A percentile compares a stretch with the other conserved stretches of the same genome.
Conservation (phyloP, 2,329 filamentous ascomycete species). For the Nigrospora osmanthi region DNA sequence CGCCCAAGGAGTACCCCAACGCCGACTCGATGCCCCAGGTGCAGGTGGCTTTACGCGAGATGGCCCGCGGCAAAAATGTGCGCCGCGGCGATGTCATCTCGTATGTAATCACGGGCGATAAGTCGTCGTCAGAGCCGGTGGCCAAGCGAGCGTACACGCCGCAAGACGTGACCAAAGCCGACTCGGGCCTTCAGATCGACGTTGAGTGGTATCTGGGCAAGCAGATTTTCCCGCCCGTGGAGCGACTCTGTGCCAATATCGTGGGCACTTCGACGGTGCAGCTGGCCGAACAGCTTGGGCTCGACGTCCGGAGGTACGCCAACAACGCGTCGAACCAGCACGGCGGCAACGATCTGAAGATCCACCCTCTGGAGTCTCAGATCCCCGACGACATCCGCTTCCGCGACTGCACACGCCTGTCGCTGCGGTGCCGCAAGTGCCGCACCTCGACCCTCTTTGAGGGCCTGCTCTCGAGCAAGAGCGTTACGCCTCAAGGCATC, state of each 20-base stretch:
- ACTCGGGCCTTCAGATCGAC: conserved; percentile 72
- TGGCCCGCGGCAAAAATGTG: conserved; percentile 78
- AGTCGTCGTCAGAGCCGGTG: conserved; percentile 54
- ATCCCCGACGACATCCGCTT: conserved; percentile 90
- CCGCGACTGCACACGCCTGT: conserved; percentile 67
- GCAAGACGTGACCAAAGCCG: conserved; percentile 73
- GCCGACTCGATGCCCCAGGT: conserved; percentile 93
- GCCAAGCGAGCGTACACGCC: conserved; percentile 86
- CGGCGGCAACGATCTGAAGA: conserved; percentile 54
- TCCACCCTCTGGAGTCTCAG: conserved; percentile 88
- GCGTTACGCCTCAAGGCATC: conserved; percentile 54
- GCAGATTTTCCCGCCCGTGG: conserved; percentile 95
- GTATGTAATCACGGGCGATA: conserved; percentile 82
- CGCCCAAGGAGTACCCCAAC: conserved; percentile 89
- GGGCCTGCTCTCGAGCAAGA: conserved; percentile 46
- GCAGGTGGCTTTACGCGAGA: conserved; percentile 84
- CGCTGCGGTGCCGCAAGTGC: conserved; percentile 75
- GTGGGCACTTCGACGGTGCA: conserved; percentile 83
- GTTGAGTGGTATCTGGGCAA: conserved; percentile 98
- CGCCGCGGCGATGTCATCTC: conserved; percentile 94
- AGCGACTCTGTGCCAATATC: conserved; percentile 95
- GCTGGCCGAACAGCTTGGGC: conserved; percentile 85
- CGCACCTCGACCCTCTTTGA: conserved; percentile 66
- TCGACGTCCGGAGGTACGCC: conserved; percentile 83
- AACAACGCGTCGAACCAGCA: conserved; percentile 42